Base-by-base conservation (phyloP, 2,329 filamentous ascomycete species). In the Sclerotinia sclerotiorum region DNA sequence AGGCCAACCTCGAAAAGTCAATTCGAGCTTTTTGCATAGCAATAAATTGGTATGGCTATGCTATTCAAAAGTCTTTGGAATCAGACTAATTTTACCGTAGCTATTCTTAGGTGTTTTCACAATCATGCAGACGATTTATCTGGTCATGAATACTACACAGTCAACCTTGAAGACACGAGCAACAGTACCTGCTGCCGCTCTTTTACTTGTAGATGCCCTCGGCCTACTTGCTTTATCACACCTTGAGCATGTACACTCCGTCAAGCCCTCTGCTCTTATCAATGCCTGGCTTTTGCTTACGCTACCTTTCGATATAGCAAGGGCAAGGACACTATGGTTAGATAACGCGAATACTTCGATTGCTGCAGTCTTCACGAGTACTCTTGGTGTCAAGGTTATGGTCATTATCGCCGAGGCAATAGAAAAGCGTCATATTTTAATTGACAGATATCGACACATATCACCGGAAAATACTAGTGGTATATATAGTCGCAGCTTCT, bases 381-480 rank as follows among this genome's bases (percentile, higher is more conserved):
- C 77, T 4, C 74, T 80, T 48, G 76, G 70, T 6, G 66, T 80
- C 42, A 83, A 82, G 70, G 69, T 77, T n/a, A 73, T 72, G 48
- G 67, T 74, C 27, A 63, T 73, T 2, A 56, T 74, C 5, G 77
- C 80, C 3, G 81, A 83, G 73, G 79, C 79, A 1, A 72, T 74
- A 67, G 79, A 77, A 66, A 83, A 82, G 74, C 73, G 76, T 11
- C 55, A 69, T 2, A 76, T 77, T 48, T 72, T 81, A 17, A 68
- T 79, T n/a, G 68, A 71, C 48, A 71, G 70, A 57, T 74, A 78
- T 67, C 69, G 72, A n/a, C 32, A 72, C 60, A 69, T 72, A n/a
- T 78, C 78, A 10, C 80, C 81, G 5, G 80, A 82, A 69, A 75
- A 74, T 0, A 78, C 77, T 0, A 79, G 79, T 68, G 80, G 81